Evolutionary conservation across 805 yeast genomes (phyloP), one percentile per base, ranked within the genome.

Genomic region (Saturnispora diversa): DNA sequence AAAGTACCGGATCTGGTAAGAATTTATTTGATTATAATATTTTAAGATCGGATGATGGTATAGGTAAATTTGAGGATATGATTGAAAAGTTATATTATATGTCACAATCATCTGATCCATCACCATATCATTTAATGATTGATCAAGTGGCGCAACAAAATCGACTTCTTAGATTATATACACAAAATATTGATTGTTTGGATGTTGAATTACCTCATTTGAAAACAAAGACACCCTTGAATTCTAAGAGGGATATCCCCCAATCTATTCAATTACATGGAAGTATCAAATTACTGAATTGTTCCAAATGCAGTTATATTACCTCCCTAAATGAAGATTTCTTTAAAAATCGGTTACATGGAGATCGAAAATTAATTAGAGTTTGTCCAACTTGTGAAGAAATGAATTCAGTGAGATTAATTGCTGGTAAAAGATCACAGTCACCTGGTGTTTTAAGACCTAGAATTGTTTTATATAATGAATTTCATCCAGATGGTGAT

Each of bases 141-240:
- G 68, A 80, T 52, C 58, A 63, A 2, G 55, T 85, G 11, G 74
- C 90, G 22, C 64, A 64, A 13, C 77, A 78, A 43, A 77, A 77
- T 26, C 69, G 87, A 52, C 63, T 87, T 26, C 63, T 76, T 44
- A 65, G 95, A 50, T 66, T 87, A 42, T 87, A 87, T 56, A 84
- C 95, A 0, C 96, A 87, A 54, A 87, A 87, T 54, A 84, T 87
- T 43, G 96, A 87, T 60, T 75, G 86, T 35, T 64, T 87, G 36
- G 96, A 87, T 52, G 62, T 72, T 9, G 70, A 73, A 49, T 70
- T 82, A 26, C 58, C 70, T 2, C 48, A 67, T 44, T 55, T 80
- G 40, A 58, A 59, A 20, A 75, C 83, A 0, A 58, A 62, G 20
- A 66, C 67, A 1, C 83, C 84, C 1, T 59, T 78, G 23, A 60